Percentiles rank a stretch among this genome's conserved stretches.
These are phyloP conservation scores for Ophiostoma fasciatum DNA, from an alignment of 2,329 filamentous ascomycete genomes.

Conservation along the genomic window DNA sequence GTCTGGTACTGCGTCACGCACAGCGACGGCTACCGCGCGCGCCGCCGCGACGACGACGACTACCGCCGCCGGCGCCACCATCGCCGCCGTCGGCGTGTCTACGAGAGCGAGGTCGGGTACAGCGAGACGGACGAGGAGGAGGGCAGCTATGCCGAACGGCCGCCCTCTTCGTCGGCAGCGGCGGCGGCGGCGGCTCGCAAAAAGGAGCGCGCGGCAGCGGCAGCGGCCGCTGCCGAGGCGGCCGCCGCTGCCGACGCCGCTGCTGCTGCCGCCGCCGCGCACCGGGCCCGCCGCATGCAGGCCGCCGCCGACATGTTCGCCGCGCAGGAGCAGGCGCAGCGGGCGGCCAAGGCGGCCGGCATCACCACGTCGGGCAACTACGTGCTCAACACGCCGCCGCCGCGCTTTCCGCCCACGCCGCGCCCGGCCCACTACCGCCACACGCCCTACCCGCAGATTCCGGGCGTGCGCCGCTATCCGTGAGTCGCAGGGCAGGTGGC, in stretches of 20 bases:
- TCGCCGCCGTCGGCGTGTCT: background rate
- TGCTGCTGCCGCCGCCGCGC: background rate
- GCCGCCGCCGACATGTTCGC: background rate
- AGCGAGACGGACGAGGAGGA: background rate
- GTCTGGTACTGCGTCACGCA: conserved; percentile 18
- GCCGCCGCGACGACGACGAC: background rate
- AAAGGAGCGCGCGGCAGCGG: too few species aligned
- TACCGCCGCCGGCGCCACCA: background rate
- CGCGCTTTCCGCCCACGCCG: conserved; percentile 9
- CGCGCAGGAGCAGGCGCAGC: background rate
- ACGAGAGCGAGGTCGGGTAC: background rate
- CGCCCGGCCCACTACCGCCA: conserved; percentile 5
- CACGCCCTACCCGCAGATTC: conserved; percentile 1
- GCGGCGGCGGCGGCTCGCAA: too few species aligned
- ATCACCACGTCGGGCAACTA: background rate
- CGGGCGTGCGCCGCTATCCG: background rate
- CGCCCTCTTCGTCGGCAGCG: too few species aligned
- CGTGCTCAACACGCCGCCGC: conserved; percentile 10
- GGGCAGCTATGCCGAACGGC: too few species aligned
- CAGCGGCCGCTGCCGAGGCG: too few species aligned
- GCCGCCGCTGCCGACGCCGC: too few species aligned
- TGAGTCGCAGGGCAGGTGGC: too few species aligned
- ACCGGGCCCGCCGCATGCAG: background rate
- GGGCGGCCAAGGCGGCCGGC: background rate
- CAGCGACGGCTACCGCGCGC: conserved; percentile 1